phyloP scores from a whole-genome alignment of 441 rosid genomes.

The Macaranga tanarius region DNA sequence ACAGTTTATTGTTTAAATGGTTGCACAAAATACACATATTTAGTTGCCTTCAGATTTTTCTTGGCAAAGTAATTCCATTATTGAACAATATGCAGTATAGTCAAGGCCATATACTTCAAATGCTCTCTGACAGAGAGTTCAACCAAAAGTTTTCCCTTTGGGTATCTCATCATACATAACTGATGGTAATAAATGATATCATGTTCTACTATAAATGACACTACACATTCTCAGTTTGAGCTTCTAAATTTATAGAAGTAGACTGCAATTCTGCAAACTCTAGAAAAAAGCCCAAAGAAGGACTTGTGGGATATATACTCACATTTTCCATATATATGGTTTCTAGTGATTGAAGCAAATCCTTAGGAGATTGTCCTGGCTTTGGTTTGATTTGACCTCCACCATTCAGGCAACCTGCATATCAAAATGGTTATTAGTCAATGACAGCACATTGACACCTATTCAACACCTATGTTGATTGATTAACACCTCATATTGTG shows the following conservation, averaged over 20 bases:
- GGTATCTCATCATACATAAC: not conserved
- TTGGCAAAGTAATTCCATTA: not conserved
- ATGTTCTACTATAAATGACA: not conserved
- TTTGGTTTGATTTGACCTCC: constrained; percentile 96
- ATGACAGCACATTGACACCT: too few relatives aligned
- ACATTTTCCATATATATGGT: constrained; percentile 70
- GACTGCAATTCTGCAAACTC: not conserved
- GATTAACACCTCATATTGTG: not conserved
- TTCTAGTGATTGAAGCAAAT: constrained; percentile 64
- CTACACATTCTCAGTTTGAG: not conserved
- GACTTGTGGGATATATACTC: constrained; percentile 29
- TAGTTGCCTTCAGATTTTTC: not conserved
- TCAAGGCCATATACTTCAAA: not conserved
- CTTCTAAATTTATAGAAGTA: not conserved
- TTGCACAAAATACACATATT: not conserved
- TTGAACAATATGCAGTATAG: not conserved
- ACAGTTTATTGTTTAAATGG: not conserved
- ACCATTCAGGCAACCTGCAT: constrained; percentile 84
- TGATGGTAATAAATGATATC: not conserved
- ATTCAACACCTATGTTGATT: constrained; percentile 3
- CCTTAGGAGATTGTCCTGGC: constrained; percentile 76
- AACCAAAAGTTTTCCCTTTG: not conserved
- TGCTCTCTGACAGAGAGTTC: not conserved
- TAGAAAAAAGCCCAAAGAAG: not conserved
- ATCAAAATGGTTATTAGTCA: not conserved